These are phyloP conservation scores for Penicillium sp. DNA, from an alignment of 2,329 filamentous ascomycete species.

Conservation along the genomic window DNA sequence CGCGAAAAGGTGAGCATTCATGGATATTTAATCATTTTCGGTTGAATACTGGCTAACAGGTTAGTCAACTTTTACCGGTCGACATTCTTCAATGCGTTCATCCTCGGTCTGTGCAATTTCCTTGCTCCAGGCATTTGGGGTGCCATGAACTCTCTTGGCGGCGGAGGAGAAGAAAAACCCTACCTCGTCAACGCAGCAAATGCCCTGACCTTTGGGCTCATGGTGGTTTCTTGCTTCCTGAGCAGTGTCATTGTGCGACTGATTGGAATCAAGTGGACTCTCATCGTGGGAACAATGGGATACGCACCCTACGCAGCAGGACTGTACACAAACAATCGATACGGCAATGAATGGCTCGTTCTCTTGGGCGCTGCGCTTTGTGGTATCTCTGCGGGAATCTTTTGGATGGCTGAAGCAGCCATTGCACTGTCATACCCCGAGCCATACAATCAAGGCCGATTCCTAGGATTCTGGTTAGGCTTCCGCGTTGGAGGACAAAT, in stretches of 20 bases:
- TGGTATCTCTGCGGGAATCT: conserved; percentile 70
- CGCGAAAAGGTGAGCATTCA: conserved; percentile 13
- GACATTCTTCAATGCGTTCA: conserved; percentile 71
- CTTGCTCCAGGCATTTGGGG: conserved; percentile 72
- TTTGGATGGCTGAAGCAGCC: conserved; percentile 75
- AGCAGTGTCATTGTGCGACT: conserved; percentile 65
- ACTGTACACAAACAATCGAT: conserved; percentile 72
- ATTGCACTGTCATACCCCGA: conserved; percentile 74
- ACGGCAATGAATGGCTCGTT: conserved; percentile 68
- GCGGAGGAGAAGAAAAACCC: conserved; percentile 66
- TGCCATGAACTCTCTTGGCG: conserved; percentile 73
- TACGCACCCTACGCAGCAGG: conserved; percentile 73
- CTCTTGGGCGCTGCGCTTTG: conserved; percentile 69
- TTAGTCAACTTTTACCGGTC: conserved; percentile 69
- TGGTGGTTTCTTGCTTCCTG: conserved; percentile 71
- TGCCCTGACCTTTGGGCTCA: conserved; percentile 70
- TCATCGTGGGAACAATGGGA: conserved; percentile 72
- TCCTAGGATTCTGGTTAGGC: conserved; percentile 69
- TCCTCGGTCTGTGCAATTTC: conserved; percentile 72
- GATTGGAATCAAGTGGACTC: conserved; percentile 69
- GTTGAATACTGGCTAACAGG: neutral
- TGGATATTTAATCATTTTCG: no score
- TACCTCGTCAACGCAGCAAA: conserved; percentile 72
- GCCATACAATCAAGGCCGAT: conserved; percentile 65
- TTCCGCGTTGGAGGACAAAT: conserved; percentile 67